These are phyloP conservation scores for Pyrus pyrifolia DNA, from an alignment of 306 rosid genomes.

Conservation along the genomic window DNA sequence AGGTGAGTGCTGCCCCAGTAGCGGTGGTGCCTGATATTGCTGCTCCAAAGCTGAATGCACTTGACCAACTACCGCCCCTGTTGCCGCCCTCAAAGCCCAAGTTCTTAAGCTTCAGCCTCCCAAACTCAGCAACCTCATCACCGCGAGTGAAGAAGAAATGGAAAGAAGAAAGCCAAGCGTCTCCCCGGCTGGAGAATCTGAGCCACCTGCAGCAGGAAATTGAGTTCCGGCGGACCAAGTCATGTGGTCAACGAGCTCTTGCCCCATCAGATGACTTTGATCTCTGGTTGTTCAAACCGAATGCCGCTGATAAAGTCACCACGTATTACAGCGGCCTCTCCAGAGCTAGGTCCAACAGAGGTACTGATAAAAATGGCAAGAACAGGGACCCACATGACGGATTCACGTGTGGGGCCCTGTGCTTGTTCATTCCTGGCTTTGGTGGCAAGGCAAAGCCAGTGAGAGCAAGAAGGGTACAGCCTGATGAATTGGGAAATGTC, in stretches of 20 bases:
- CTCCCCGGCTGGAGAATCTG: conserved; percentile 21
- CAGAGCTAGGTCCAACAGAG: conserved; percentile 28
- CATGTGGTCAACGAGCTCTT: conserved; percentile 44
- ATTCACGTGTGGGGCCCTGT: conserved; percentile 66
- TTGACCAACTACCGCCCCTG: conserved; percentile 39
- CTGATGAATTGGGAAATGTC: conserved; percentile 14
- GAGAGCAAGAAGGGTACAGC: conserved; percentile 33
- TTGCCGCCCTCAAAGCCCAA: conserved; percentile 50
- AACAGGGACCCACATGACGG: conserved; percentile 15
- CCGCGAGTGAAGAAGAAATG: conserved; percentile 48
- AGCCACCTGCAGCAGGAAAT: conserved; percentile 22
- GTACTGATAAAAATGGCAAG: conserved; percentile 21
- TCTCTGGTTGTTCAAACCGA: conserved; percentile 42
- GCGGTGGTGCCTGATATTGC: conserved; percentile 18
- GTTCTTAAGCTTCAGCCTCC: conserved; percentile 71
- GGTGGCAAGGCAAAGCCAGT: conserved; percentile 50
- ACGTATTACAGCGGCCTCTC: conserved; percentile 21
- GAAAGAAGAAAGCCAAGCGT: conserved; percentile 24
- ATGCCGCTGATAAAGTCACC: conserved; percentile 21
- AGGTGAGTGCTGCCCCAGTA: background rate
- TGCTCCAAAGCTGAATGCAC: conserved; percentile 16
- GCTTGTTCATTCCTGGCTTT: conserved; percentile 65
- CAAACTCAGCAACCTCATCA: conserved; percentile 57
- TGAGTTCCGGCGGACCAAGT: conserved; percentile 48
- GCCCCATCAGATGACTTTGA: conserved; percentile 48